These are phyloP conservation scores for Phoma sp. DNA, from an alignment of 2,329 filamentous ascomycete species.

Conservation along the genomic window DNA sequence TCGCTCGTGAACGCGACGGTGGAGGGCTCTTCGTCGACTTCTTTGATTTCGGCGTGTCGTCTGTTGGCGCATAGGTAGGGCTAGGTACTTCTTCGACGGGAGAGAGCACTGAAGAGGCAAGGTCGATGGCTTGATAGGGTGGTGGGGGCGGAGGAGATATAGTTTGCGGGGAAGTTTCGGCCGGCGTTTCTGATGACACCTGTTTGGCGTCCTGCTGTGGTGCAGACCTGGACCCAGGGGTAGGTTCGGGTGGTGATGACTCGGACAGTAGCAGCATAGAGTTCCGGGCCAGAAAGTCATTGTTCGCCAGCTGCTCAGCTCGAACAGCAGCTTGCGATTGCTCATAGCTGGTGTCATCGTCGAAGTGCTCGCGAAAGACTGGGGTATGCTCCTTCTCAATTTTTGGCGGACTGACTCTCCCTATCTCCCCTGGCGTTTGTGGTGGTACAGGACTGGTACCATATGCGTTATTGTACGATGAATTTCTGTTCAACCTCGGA, in stretches of 20 bases:
- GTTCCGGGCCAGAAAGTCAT: constrained; percentile 54
- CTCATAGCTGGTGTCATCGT: constrained; percentile 55
- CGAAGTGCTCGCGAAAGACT: constrained; percentile 66
- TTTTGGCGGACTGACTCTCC: constrained; percentile 42
- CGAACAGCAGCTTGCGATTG: constrained; percentile 51
- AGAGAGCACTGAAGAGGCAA: constrained; percentile 36
- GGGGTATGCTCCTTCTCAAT: constrained; percentile 59
- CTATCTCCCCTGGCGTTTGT: constrained; percentile 23
- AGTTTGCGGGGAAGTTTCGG: constrained; percentile 15
- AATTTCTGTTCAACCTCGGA: constrained; percentile 57
- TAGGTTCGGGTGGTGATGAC: constrained; percentile 26
- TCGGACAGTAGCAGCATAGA: constrained; percentile 41
- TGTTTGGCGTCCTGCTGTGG: constrained; percentile 19
- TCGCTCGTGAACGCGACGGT: constrained; percentile 43
- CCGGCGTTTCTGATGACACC: constrained; percentile 17
- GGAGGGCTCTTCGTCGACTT: constrained; percentile 47
- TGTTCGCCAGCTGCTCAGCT: constrained; percentile 56
- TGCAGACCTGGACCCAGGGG: constrained; percentile 10
- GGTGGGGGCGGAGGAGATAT: constrained; percentile 22
- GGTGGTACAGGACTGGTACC: constrained; percentile 19
- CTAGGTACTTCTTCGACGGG: constrained; percentile 43
- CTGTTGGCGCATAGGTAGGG: constrained; percentile 30
- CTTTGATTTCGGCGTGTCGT: constrained; percentile 37
- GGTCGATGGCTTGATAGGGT: constrained; percentile 28
- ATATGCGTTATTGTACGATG: constrained; percentile 44